phyloP scores from a whole-genome alignment of 2,329 filamentous ascomycete species.

The Cordyceps cateniannulata region DNA sequence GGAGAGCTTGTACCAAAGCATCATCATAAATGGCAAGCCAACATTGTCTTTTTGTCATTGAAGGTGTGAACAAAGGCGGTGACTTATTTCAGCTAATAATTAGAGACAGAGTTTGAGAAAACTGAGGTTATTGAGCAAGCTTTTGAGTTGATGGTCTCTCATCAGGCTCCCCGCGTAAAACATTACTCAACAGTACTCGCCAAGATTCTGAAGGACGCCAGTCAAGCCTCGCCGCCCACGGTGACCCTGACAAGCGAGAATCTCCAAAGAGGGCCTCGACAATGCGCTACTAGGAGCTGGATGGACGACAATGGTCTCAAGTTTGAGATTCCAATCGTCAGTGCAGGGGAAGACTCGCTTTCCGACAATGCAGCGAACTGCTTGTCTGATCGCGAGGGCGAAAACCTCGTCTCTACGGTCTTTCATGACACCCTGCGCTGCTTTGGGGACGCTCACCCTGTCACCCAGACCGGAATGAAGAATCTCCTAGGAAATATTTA shows the following conservation, averaged over 20 bases:
- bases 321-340: background rate
- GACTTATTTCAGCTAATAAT: background rate
- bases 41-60: background rate
- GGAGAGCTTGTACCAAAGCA: background rate
- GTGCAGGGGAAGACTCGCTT: background rate
- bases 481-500: background rate
- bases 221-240: background rate
- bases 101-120: background rate
- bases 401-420: background rate
- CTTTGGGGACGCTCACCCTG: background rate
- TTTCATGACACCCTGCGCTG: background rate
- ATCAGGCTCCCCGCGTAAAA: background rate
- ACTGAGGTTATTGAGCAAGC: background rate
- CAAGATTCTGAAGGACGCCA: background rate
- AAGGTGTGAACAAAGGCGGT: background rate
- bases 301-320: background rate
- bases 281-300: background rate
- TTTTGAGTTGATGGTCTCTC: background rate
- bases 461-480: background rate
- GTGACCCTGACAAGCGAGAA: background rate
- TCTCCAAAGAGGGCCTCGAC: background rate
- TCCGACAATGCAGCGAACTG: background rate
- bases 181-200: background rate
- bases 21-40: background rate
- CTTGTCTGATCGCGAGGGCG: background rate